Evolutionary conservation across 1,284 basidiomycete species (phyloP).

Genomic region (Cryptococcus deneoformans): DNA sequence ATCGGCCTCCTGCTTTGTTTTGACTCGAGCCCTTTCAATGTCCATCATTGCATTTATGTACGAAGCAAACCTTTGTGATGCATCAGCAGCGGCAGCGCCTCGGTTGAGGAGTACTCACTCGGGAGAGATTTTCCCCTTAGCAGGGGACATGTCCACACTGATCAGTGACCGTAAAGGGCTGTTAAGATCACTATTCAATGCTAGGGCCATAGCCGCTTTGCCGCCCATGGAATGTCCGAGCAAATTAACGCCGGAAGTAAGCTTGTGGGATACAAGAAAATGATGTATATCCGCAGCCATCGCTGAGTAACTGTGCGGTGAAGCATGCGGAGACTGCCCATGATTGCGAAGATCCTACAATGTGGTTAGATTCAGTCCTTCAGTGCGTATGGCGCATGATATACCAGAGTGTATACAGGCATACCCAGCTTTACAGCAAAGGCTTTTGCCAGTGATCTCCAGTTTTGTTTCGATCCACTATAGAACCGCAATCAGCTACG

Average conservation of each 20-base stretch:
- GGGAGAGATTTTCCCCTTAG: conserved; percentile 53
- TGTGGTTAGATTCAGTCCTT: neutral
- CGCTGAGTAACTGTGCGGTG: conserved; percentile 52
- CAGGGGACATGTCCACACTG: conserved; percentile 57
- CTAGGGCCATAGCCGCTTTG: conserved; percentile 56
- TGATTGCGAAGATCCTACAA: conserved; percentile 57
- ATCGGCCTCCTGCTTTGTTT: conserved; percentile 54
- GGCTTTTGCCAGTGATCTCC: conserved; percentile 54
- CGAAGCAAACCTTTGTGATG: conserved; percentile 38
- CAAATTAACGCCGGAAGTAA: conserved; percentile 50
- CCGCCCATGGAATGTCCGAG: conserved; percentile 60
- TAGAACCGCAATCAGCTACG: neutral
- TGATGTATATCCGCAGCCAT: conserved; percentile 51
- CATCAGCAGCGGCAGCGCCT: neutral
- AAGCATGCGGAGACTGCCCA: conserved; percentile 54
- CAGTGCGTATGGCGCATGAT: conserved; percentile 10
- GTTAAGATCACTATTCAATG: conserved; percentile 49
- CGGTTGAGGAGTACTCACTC: conserved; percentile 41
- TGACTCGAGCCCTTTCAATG: conserved; percentile 50
- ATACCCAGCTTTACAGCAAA: conserved; percentile 52
- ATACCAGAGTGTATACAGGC: conserved; percentile 54
- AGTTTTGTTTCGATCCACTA: conserved; percentile 59
- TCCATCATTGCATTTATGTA: conserved; percentile 55
- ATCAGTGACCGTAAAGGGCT: conserved; percentile 50
- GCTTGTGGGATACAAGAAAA: conserved; percentile 49